Base-by-base conservation (phyloP, 345 rosid genomes). In the Gossypium ekmanianum region DNA sequence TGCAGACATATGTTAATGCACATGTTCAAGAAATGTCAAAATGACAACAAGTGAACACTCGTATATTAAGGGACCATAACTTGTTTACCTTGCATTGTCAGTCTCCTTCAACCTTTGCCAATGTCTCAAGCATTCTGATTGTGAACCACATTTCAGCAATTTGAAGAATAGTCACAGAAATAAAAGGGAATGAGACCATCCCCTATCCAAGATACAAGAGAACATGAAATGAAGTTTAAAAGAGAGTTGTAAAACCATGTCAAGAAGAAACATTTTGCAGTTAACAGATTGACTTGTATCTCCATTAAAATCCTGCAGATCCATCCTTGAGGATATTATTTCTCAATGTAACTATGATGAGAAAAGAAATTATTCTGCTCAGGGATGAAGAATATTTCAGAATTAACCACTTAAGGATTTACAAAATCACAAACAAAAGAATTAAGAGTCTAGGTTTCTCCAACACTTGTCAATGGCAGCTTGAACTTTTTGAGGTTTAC, bases 381-480 rank as follows among this genome's bases (percentile, higher is more conserved):
- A 27, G 26, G 8, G 47, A 27, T 9, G 22, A 70, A 70, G 5
- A 52, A 9, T 56, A 18, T 61, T 61, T 48, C 14, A 61, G 17
- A 43, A 58, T 41, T 9, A 27, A 17, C 69, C 68, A 17, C 17
- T 45, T 61, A n/a, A n/a, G 48, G 55, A 27, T 61, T 7, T 16
- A 41, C 16, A 9, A 44, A 13, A 34, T 47, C 71, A 3, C 47
- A 24, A 7, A 27, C 52, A 48, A 73, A 58, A 48, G 65, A 45
- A 39, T 74, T 29, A 62, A 50, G 26, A 47, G 26, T 61, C 26
- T 45, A 74, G 58, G 59, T 83, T 86, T 71, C 80, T 86, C 90
- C 93, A 85, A 76, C 92, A 91, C 79, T 82, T 88, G 77, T 83
- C 83, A 83, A 95, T 86, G 69, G 87, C 81, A 68, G 78, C 89